These are phyloP conservation scores for Pseudogymnoascus verrucosus DNA, from an alignment of 2,329 filamentous ascomycete genomes.

Conservation along the genomic window DNA sequence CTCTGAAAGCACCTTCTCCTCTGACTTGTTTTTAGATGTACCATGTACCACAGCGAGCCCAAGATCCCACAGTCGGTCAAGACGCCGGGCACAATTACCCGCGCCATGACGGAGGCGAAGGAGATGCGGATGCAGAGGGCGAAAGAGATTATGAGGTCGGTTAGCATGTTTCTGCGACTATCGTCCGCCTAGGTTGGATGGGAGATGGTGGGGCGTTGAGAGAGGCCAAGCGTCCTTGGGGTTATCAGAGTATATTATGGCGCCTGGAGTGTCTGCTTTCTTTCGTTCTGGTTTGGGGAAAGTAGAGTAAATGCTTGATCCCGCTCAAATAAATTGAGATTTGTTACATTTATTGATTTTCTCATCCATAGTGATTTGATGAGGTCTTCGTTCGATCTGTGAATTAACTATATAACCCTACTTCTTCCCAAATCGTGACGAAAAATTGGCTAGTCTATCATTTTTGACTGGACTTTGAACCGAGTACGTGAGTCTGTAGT, in stretches of 20 bases:
- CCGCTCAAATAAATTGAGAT: not conserved
- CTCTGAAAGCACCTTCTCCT: not conserved
- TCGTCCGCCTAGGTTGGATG: constrained; percentile 29
- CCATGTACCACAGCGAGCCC: constrained; percentile 30
- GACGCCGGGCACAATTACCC: constrained; percentile 30
- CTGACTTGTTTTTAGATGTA: constrained; percentile 30
- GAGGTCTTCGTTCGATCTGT: not conserved
- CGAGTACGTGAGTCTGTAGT: constrained; percentile 52
- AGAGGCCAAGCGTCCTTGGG: not conserved
- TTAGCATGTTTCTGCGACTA: constrained; percentile 53
- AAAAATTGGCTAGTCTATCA: constrained; percentile 62
- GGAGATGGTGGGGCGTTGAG: constrained; percentile 2
- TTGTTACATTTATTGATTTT: not conserved
- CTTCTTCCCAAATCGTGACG: constrained; percentile 65
- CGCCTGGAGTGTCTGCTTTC: constrained; percentile 5
- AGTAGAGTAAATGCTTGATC: constrained; percentile 2
- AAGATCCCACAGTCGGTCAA: constrained; percentile 30
- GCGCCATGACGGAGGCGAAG: constrained; percentile 33
- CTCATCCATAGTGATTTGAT: not conserved
- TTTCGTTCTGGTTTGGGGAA: not conserved
- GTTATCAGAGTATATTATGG: constrained; percentile 5
- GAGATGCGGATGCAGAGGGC: constrained; percentile 37
- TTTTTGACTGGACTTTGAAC: constrained; percentile 50
- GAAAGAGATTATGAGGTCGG: constrained; percentile 36
- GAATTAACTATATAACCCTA: constrained; percentile 20